Evolutionary conservation across 768 basidiomycete species (phyloP), one percentile per base, ranked within the genome.

Genomic region (Pleurotus cornucopiae): DNA sequence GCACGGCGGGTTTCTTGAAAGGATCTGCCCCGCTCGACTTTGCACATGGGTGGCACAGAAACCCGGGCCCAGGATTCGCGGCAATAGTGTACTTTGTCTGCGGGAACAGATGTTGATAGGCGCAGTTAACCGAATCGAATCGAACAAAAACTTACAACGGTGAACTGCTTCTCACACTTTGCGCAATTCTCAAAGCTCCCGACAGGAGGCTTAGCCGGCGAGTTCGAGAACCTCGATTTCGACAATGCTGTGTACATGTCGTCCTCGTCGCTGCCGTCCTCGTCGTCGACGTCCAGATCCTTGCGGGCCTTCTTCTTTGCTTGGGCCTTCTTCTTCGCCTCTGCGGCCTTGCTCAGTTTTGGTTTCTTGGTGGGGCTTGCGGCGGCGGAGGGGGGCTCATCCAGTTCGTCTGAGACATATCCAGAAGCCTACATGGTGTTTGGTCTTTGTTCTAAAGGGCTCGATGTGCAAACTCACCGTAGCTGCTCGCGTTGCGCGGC

Each of bases 61-160:
- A 93, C 1, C 92, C 93, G 0, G 84, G 82, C 0, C 83, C 83
- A 0, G 83, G 78, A 44, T 80, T 79, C 5, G 85, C 83, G 5
- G 91, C 81, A 60, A 90, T 73, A 0, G 95, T 97, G 64, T 96
- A 98, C 63, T 83, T 87, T 1, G 91, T 94, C 94, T 95, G 60
- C 2, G 34, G 5, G 37, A 45, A 34, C 46, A 48, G n/a, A 54
- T 11, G 23, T 43, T 18, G n/a, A 37, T 14, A 2, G 3, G 38
- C 20, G 34, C 44, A 37, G 23, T 14, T 30, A 11, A 30, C 30
- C 30, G 3, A 30, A 9, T 30, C 30, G 30, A 30, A 30, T 30
- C 30, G 30, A 30, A 30, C 30, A 30, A 30, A 25, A 13, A 79
- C 85, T 56, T 69, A 97, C 96, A 65, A 95, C 89, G 13, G 91